Evolutionary conservation across 78 protist genomes (phyloP).

Genomic region (Dictyostelium firmibasis): DNA sequence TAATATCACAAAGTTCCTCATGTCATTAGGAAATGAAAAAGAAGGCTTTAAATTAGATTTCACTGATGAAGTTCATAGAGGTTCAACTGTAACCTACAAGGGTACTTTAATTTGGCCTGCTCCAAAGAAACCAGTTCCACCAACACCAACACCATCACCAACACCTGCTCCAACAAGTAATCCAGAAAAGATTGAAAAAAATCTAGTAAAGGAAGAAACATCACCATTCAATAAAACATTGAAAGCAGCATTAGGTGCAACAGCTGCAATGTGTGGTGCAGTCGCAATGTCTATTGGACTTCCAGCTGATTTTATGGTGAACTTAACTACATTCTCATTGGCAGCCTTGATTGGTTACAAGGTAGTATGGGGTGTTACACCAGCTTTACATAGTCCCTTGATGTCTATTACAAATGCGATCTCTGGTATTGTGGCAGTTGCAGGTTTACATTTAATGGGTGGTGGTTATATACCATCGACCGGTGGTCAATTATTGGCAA

Average conservation of each 20-base stretch:
- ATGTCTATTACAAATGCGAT: constrained; percentile 99
- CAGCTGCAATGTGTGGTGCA: constrained; percentile 19
- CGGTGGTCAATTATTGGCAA: constrained; percentile 68
- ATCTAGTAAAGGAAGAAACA: not conserved
- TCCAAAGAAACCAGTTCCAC: constrained; percentile 41
- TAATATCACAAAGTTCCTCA: constrained; percentile 90
- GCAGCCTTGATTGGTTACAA: constrained; percentile 92
- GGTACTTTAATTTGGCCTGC: constrained; percentile 73
- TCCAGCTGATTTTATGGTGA: constrained; percentile 58
- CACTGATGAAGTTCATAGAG: constrained; percentile 81
- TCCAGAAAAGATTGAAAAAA: not conserved
- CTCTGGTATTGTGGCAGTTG: constrained; percentile 96
- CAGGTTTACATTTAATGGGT: constrained; percentile 92
- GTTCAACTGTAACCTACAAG: constrained; percentile 5
- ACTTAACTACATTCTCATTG: constrained; percentile 88
- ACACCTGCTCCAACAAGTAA: not conserved
- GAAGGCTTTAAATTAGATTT: constrained; percentile 80
- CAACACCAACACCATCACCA: not conserved
- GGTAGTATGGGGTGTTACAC: constrained; percentile 97
- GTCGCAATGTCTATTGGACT: constrained; percentile 4
- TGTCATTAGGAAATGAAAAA: constrained; percentile 29
- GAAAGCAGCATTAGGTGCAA: constrained; percentile 10
- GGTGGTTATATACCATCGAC: constrained; percentile 73
- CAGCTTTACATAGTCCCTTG: constrained; percentile 98
- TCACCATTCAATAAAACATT: not conserved